A percentile compares a stretch with the other conserved stretches of the same genome.
These are phyloP conservation scores for Solanum microdontum DNA, from an alignment of 257 asterid species.

Conservation along the genomic window DNA sequence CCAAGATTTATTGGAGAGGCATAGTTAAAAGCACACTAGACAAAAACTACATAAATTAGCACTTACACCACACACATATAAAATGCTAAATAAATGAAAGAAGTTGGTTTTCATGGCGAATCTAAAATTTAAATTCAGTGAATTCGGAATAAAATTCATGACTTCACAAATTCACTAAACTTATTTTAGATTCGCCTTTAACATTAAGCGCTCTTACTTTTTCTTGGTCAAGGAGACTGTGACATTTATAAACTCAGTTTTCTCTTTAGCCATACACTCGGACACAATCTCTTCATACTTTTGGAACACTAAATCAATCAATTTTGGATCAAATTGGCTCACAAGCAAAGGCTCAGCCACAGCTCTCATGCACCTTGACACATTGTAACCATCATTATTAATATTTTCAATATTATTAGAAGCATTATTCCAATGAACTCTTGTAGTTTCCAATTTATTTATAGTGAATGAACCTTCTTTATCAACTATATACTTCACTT, in stretches of 20 bases:
- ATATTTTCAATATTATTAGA: not conserved
- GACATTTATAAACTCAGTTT: slow-evolving; percentile 9
- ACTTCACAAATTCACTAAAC: not conserved
- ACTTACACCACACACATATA: not conserved
- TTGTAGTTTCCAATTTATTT: slow-evolving; percentile 23
- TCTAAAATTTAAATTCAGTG: not conserved
- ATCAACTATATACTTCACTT: slow-evolving; percentile 26
- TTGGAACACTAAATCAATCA: slow-evolving; percentile 29
- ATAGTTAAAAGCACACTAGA: not conserved
- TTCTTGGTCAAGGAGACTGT: not conserved
- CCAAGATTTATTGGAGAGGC: not conserved
- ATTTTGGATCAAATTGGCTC: slow-evolving; percentile 35
- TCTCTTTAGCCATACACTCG: slow-evolving; percentile 13
- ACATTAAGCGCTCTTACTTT: not conserved
- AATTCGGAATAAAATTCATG: not conserved
- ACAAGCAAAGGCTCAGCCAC: slow-evolving; percentile 53
- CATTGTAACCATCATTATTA: slow-evolving; percentile 21
- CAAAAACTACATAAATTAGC: not conserved
- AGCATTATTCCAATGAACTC: slow-evolving; percentile 38
- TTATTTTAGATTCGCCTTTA: rapidly evolving
- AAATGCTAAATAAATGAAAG: not conserved
- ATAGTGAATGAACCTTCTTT: slow-evolving; percentile 46
- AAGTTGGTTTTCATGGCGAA: not conserved
- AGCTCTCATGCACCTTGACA: slow-evolving; percentile 50
- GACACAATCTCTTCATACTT: slow-evolving; percentile 15